Evolutionary conservation across 2,329 filamentous ascomycete species (phyloP), one percentile per base, ranked within the genome.

Genomic region (Neobulgaria alba): DNA sequence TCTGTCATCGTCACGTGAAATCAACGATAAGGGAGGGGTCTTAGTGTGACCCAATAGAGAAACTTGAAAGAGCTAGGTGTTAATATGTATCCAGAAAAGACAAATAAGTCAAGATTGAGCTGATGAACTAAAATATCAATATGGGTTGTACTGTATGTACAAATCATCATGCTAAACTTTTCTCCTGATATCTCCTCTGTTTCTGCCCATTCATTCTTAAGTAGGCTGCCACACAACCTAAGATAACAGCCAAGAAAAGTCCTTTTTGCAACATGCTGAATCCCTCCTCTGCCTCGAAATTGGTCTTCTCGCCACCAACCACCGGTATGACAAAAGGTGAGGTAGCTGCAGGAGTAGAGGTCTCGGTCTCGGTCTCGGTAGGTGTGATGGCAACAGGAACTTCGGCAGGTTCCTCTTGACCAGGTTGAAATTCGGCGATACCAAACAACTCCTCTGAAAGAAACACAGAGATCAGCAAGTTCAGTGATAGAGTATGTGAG

Each of bases 231-330:
- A 76, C 55, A 37, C 62, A 67, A 18, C 59, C 64, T 29, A 72
- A 48, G 42, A 77, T 64, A 36, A 72, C 61, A 32, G 60, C 63
- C 50, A 75, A 68, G 37, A 76, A 56, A 35, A 70, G 55, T n/a
- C 62, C 64, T 63, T 73, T 76, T 52, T 71, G 66, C 45, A 70
- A 23, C 47, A 68, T 52, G 16, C 64, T 66, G 62, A 61, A 71
- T 21, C 61, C 63, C 18, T 54, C 48, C 32, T 33, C 39, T 31
- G 46, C 37, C 39, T 49, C 21, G 10, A 52, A 42, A 39, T 54
- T 55, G 35, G 41, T 45, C 23, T 26, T 26, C 39, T 49, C 21
- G 10, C 52, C 42, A 39, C 53, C 56, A 34, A 41, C 44, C 14
- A 45, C 42, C 4, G 56, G 46, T 16, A 43, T 38, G 30, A 46